phyloP scores from a whole-genome alignment of 2,329 filamentous ascomycete genomes.

The Ophiostoma ips region DNA sequence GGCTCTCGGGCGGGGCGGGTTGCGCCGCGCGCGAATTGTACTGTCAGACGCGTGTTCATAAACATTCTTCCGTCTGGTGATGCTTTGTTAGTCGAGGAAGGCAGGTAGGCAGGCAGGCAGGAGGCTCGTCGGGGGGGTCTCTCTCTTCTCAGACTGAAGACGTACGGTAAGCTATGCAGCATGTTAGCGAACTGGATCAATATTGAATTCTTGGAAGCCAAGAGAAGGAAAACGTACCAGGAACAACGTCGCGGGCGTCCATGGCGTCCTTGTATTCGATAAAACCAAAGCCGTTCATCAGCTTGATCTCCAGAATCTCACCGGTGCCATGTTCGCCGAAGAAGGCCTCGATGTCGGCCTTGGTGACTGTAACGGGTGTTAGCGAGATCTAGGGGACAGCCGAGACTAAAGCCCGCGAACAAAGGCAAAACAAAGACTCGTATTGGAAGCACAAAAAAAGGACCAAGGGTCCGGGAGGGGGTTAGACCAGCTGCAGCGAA shows the following conservation, averaged over 20 bases:
- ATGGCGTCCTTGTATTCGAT: conserved; percentile 98
- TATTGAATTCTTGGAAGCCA: no score
- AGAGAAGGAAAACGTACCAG: conserved; percentile 29
- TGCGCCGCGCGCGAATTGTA: conserved; percentile 91
- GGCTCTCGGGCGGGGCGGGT: conserved; percentile 32
- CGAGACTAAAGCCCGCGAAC: conserved; percentile 23
- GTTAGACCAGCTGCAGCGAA: neutral
- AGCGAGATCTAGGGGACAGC: conserved; percentile 2
- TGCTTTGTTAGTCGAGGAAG: conserved; percentile 15
- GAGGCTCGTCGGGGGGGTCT: conserved; percentile 13
- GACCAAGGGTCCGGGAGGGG: neutral
- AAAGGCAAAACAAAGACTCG: conserved; percentile 18
- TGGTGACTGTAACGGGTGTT: conserved; percentile 56
- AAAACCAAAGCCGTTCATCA: conserved; percentile 99
- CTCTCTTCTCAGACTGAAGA: conserved; percentile 6
- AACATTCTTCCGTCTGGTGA: conserved; percentile 84
- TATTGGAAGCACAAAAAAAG: neutral
- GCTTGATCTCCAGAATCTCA: conserved; percentile 96
- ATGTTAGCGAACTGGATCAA: no score
- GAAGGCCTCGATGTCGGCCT: conserved; percentile 90
- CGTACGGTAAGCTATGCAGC: conserved; percentile 15
- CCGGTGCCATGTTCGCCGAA: conserved; percentile 93
- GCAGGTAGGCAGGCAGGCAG: conserved; percentile 12
- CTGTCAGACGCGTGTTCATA: conserved; percentile 93
- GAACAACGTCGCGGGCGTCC: conserved; percentile 96